phyloP scores from a whole-genome alignment of 495 filamentous ascomycete species.

The Penicillium longicatenatum region DNA sequence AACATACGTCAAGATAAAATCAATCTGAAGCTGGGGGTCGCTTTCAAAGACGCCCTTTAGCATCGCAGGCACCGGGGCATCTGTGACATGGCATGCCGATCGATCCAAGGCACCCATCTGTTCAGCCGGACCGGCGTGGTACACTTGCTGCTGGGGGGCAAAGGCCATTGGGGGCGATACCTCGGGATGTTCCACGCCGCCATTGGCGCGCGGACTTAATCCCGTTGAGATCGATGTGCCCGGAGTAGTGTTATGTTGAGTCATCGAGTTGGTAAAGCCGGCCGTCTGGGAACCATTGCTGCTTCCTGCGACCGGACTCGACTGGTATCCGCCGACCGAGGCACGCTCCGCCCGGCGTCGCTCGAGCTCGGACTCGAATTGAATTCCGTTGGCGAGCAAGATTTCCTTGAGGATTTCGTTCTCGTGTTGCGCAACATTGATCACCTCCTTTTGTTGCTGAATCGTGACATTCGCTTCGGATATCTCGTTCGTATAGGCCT shows the following conservation, averaged over 20 bases:
- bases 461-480: conserved; percentile 38
- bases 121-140: conserved; percentile 28
- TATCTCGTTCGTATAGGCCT: conserved; percentile 46
- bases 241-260: conserved; percentile 38
- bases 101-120: conserved; percentile 34
- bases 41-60: conserved; percentile 69
- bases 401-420: conserved; percentile 77
- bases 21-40: conserved; percentile 76
- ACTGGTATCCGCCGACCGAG: conserved; percentile 26
- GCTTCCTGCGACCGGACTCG: conserved; percentile 38
- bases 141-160: conserved; percentile 37
- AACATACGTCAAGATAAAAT: conserved; percentile 95
- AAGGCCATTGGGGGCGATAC: conserved; percentile 35
- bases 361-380: conserved; percentile 47
- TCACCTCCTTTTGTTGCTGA: conserved; percentile 45
- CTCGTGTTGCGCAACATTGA: conserved; percentile 52
- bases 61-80: conserved; percentile 41
- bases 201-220: conserved; percentile 36
- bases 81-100: conserved; percentile 25
- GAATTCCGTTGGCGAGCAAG: conserved; percentile 71
- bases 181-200: conserved; percentile 36
- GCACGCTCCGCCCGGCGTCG: conserved; percentile 40
- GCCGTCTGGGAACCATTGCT: conserved; percentile 38
- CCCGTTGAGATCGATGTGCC: conserved; percentile 41
- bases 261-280: conserved; percentile 25